A percentile compares a stretch with the other conserved stretches of the same genome.
Conservation (phyloP, 2,329 filamentous ascomycete species). For the Neurospora crassa region DNA sequence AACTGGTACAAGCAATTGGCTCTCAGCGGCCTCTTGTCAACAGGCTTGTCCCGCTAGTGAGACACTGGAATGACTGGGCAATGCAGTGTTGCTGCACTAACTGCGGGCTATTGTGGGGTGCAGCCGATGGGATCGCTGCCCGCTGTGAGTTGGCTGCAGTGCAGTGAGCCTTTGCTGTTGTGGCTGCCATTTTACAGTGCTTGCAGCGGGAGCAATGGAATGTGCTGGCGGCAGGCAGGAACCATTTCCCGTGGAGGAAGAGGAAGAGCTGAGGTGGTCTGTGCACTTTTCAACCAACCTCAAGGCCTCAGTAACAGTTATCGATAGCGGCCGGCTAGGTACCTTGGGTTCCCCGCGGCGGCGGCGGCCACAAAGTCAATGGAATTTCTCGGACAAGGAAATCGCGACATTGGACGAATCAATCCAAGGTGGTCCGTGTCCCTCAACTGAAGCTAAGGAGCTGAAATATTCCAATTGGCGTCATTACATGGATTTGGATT, state of each 20-base stretch:
- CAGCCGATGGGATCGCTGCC: background rate
- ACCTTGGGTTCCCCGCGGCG: background rate
- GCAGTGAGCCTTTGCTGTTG: background rate
- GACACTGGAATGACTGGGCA: background rate
- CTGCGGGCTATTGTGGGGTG: background rate
- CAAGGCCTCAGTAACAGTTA: background rate
- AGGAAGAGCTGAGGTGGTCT: background rate
- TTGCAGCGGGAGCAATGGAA: background rate
- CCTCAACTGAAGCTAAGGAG: no score
- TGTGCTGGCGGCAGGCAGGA: background rate
- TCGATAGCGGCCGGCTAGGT: background rate
- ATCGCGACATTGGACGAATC: slow-evolving; percentile 1
- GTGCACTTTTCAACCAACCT: background rate
- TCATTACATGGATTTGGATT: background rate
- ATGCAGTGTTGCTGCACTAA: background rate
- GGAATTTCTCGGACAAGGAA: slow-evolving; percentile 10
- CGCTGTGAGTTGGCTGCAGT: background rate
- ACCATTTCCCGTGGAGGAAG: background rate
- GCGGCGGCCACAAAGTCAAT: slow-evolving; percentile 2
- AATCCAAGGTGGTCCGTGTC: background rate
- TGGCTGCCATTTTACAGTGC: background rate
- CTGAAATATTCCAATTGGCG: background rate
- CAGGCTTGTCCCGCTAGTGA: background rate
- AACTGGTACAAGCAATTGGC: background rate
- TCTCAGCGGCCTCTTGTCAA: background rate